Percentiles rank a stretch among this genome's conserved stretches.
Conservation (phyloP, 2,329 filamentous ascomycete genomes). For the Calonectria crousiana region DNA sequence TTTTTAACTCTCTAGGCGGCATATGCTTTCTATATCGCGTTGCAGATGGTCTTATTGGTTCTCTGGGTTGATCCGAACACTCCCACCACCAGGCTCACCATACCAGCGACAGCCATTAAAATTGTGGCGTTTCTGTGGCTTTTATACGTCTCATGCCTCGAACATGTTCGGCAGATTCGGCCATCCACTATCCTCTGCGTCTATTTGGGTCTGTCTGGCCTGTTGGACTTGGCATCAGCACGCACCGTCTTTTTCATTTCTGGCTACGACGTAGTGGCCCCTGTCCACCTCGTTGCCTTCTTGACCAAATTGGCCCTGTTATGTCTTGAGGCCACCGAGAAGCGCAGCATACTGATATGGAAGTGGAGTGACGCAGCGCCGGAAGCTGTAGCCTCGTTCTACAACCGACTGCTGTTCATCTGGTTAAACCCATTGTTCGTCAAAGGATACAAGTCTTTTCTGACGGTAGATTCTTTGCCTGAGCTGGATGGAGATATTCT, state of each 20-base stretch:
- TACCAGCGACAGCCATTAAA: not conserved
- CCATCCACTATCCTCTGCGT: constrained; percentile 34
- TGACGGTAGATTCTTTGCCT: constrained; percentile 27
- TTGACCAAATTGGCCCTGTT: constrained; percentile 28
- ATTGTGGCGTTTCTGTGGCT: not conserved
- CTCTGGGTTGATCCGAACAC: not conserved
- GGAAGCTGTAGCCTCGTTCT: constrained; percentile 24
- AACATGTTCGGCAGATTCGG: constrained; percentile 35
- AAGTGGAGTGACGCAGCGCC: constrained; percentile 25
- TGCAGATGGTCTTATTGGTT: not conserved
- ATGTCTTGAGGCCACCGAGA: constrained; percentile 22
- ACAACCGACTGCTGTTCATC: constrained; percentile 29
- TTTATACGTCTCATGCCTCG: constrained; percentile 24
- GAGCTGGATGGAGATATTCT: constrained; percentile 32
- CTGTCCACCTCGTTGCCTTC: constrained; percentile 26
- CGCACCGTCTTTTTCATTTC: constrained; percentile 35
- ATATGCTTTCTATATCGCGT: not conserved
- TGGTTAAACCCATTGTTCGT: constrained; percentile 33
- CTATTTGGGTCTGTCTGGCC: constrained; percentile 27
- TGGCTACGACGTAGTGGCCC: constrained; percentile 24
- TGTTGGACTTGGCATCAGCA: constrained; percentile 28
- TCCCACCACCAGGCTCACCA: not conserved
- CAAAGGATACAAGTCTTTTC: constrained; percentile 23
- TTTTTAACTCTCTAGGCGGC: not conserved
- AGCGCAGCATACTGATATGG: constrained; percentile 25